Base-by-base conservation (phyloP, 78 protist species). In the Dictyostelium firmibasis region DNA sequence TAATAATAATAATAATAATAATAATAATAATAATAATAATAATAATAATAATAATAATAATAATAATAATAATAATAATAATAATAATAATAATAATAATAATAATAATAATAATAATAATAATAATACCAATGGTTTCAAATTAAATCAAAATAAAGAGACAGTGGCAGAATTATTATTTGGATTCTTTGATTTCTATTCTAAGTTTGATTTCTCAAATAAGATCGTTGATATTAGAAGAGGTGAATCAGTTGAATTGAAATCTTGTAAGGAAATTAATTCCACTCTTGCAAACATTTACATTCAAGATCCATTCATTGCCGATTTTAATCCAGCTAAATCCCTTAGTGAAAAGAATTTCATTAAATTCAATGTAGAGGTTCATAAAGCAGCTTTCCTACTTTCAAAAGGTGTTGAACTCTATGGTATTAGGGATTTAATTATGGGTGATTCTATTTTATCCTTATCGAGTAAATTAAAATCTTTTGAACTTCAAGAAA, bases 111-210 rank as follows among this genome's bases (percentile, higher is more conserved):
- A 47, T 50, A 50, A 50, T 50, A 50, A 50, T 50, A 50, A 50
- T 47, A 13, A 9, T 14, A 60, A 20, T 23, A 10, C 1, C 2
- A 60, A 5, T 29, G 27, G 36, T 18, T 11, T 36, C 3, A 47
- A 47, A 13, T 3, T 35, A 4, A 53, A 3, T n/a, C 64, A 50
- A 81, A 81, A 81, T 4, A 43, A 50, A 14, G 70, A 81, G 31
- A 27, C 44, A 18, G 35, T 81, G 4, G 31, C 44, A 25, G 67
- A 81, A 81, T 31, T 81, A 9, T 31, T 81, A 20, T 50, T 41
- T 50, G 85, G 85, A 25, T 81, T 81, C 74, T 81, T 81, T 81
- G 70, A 81, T 14, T 81, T 27, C 74, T 81, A 81, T 50, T 50
- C 35, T 2, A 50, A 50, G 14, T 81, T 81, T 50, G 70, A 81